Conservation (phyloP, 495 filamentous ascomycete species). For the Aspergillus bridgeri region DNA sequence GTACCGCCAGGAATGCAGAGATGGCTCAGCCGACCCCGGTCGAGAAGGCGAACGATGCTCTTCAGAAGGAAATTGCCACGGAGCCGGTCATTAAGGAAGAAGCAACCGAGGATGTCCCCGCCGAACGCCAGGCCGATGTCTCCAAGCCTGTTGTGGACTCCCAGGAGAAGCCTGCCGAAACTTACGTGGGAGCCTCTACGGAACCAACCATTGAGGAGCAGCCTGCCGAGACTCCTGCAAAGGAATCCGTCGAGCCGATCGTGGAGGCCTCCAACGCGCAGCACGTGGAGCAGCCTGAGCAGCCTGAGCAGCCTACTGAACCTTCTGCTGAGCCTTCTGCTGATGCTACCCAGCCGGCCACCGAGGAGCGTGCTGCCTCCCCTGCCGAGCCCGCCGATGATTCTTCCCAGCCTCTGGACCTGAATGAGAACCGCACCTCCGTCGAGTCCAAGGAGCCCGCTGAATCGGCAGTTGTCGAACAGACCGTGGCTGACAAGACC, state of each 20-base stretch:
- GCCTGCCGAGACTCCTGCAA: not conserved
- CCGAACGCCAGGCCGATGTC: not conserved
- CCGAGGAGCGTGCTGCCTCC: constrained; percentile 1
- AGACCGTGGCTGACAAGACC: not conserved
- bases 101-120: constrained; percentile 5
- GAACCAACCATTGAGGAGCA: too few species aligned
- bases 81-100: not conserved
- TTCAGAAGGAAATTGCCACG: not conserved
- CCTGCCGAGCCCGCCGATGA: not conserved
- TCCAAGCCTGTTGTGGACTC: constrained; percentile 1
- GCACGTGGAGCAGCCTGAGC: not conserved
- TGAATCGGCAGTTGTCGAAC: not conserved
- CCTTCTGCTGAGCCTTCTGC: constrained; percentile 3
- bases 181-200: not conserved
- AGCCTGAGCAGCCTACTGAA: constrained; percentile 5
- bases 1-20: constrained; percentile 22
- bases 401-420: not conserved
- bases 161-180: constrained; percentile 1
- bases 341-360: not conserved
- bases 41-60: not conserved
- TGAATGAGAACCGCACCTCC: not conserved
- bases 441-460: not conserved
- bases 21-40: constrained; percentile 13
- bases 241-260: too few species aligned
- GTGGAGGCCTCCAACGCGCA: not conserved